Conservation (phyloP, 495 filamentous ascomycete genomes). For the Oidiodendron maius region DNA sequence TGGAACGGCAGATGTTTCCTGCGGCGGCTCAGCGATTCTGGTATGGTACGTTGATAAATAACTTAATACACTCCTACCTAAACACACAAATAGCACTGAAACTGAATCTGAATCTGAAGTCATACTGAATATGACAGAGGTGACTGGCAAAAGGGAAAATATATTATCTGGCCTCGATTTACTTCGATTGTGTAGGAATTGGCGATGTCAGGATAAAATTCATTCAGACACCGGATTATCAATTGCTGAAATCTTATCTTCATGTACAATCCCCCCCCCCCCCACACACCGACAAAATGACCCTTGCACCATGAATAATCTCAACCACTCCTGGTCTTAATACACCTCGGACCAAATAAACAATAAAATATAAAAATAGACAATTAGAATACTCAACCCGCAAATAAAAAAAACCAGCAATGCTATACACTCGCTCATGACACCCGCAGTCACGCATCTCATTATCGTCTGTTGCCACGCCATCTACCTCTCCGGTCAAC, state of each 20-base stretch:
- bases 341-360: too few species aligned
- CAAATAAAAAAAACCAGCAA: not conserved
- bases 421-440: not conserved
- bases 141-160: too few species aligned
- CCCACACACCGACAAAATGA: slow-evolving; percentile 8
- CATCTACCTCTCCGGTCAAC: slow-evolving; percentile 64
- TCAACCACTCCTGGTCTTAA: too few species aligned
- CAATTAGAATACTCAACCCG: too few species aligned
- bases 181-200: too few species aligned
- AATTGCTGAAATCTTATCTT: too few species aligned
- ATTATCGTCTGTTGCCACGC: slow-evolving; percentile 79
- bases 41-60: not conserved
- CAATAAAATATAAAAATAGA: too few species aligned
- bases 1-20: slow-evolving; percentile 87
- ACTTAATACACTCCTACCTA: slow-evolving; percentile 34
- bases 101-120: slow-evolving; percentile 39
- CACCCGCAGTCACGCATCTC: slow-evolving; percentile 32
- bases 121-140: slow-evolving; percentile 3
- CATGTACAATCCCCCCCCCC: not conserved
- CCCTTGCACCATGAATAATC: slow-evolving; percentile 46
- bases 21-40: not conserved
- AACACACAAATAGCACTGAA: slow-evolving; percentile 89
- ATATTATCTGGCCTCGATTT: too few species aligned
- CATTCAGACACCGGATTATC: too few species aligned
- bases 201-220: too few species aligned